Percentiles rank a stretch among this genome's conserved stretches.
Evolutionary conservation across 768 basidiomycete genomes (phyloP).

Genomic region (Russula sp.): DNA sequence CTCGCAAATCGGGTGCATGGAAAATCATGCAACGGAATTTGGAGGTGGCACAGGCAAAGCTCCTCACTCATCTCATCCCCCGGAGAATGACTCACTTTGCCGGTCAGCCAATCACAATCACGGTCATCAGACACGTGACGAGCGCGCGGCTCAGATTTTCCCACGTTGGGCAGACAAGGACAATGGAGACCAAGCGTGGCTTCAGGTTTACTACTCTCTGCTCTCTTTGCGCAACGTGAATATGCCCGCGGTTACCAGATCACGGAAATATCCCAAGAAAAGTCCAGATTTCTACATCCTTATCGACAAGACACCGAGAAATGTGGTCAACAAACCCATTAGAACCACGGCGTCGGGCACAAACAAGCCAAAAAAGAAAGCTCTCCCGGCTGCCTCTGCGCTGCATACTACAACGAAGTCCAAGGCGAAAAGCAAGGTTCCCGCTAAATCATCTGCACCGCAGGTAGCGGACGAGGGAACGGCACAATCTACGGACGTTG

Average conservation of each 20-base stretch:
- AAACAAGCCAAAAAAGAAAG: slow-evolving; percentile 9
- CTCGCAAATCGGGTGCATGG: neutral
- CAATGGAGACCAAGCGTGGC: too few species aligned
- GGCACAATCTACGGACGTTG: neutral
- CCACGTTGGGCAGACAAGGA: neutral
- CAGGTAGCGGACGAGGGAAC: neutral
- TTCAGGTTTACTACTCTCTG: too few species aligned
- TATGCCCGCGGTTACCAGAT: slow-evolving; percentile 16
- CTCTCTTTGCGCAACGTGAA: neutral
- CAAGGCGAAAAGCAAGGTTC: slow-evolving; percentile 12
- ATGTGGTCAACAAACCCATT: neutral
- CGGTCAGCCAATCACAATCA: neutral
- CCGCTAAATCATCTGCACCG: neutral
- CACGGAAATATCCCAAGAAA: slow-evolving; percentile 2
- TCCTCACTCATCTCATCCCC: too few species aligned
- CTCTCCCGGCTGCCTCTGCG: too few species aligned
- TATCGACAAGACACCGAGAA: slow-evolving; percentile 24
- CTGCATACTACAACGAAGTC: slow-evolving; percentile 1
- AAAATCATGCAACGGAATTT: neutral
- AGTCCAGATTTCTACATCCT: slow-evolving; percentile 13
- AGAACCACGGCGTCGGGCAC: neutral
- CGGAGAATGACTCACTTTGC: too few species aligned
- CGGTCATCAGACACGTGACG: slow-evolving; percentile 1
- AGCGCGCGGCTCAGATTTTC: neutral
- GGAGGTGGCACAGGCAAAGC: neutral